Base-by-base conservation (phyloP, 139 green algal species). In the Chlamydomonas sphaeroides region DNA sequence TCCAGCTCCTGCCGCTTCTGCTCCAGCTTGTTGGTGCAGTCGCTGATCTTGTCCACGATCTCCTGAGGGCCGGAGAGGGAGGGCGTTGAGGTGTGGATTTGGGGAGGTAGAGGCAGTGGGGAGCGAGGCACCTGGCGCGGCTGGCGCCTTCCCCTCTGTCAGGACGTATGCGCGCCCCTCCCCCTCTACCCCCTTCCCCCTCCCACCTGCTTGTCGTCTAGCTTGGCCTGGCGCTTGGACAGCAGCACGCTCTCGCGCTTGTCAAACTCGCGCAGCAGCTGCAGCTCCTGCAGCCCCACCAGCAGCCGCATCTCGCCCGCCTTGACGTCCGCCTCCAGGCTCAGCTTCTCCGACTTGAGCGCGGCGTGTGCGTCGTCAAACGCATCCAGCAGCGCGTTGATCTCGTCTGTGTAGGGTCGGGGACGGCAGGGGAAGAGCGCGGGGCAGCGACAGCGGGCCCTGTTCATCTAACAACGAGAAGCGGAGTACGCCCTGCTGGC, bases 211-310 rank as follows among this genome's bases (percentile, higher is more conserved):
- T 89, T 82, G 78, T 97, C 93, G 26, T 83, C 87, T 70, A 90
- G 62, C 85, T 95, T 96, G 62, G 79, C 86, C 38, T 86, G 49
- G 6, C 88, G 78, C 84, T 93, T 93, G 38, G 71, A 51, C 38
- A 90, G 84, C 51, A 96, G 84, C 65, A 89, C 79, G 33, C 90
- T 85, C 78, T 96, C 93, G 8, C 85, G 79, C 57, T 92, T 92
- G 84, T 96, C 93, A 75, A 92, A 95, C 81, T 95, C 91, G 30
- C 90, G 88, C 75, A 96, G 82, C 72, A 94, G 69, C 26, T 75
- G 51, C 33, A 92, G 80, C 77, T 95, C 92, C 84, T 95, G 89
- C 38, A 83, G 36, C 48, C 63, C 61, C 39, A 92, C 80, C 51
- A 97, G 85, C 84, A 88, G 86, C 67, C 84, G 87, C 65, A 93